Base-by-base conservation (phyloP, 257 asterid genomes). In the Solanum corneliomulleri region DNA sequence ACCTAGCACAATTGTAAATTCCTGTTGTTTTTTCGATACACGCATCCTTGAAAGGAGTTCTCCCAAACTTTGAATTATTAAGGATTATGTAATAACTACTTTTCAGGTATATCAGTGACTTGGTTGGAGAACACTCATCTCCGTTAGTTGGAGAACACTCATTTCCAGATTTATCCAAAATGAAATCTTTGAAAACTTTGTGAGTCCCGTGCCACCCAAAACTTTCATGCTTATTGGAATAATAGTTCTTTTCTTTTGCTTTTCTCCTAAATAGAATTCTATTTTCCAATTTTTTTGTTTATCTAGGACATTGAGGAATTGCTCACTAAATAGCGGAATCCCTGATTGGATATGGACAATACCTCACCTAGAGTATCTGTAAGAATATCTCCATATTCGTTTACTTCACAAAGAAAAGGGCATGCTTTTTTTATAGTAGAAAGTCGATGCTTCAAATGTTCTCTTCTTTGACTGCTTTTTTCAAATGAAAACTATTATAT, bases 221-320 rank as follows among this genome's bases (percentile, higher is more conserved):
- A 20, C 45, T 39, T 37, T 74, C 82, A 74, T 74, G 52, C 14
- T 20, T 74, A 21, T 39, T 74, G 82, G 52, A 39, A 45, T 39
- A 74, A 21, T 11, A 74, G 20, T 74, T 23, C 11, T 37, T 20
- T 39, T 23, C 20, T 39, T 74, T 74, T 74, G 11, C 31, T 39
- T 45, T 37, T 74, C 52, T 74, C 52, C 31, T 74, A 74, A 74
- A 74, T 39, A 11, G 6, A 23, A 39, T 37, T 72, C 29, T 72
- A 72, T 37, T 72, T 72, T 72, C 49, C 23, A 14, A 21, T 74
- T 72, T 37, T 74, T 42, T 25, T 39, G 31, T 74, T 74, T 74
- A 74, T 74, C 82, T 74, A 85, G 87, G 87, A 85, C 82, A 85
- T 45, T 85, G 82, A 85, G 87, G 87, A 85, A 45, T 12, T 85